Conservation (phyloP, 495 filamentous ascomycete species). For the Aspergillus affinis region DNA sequence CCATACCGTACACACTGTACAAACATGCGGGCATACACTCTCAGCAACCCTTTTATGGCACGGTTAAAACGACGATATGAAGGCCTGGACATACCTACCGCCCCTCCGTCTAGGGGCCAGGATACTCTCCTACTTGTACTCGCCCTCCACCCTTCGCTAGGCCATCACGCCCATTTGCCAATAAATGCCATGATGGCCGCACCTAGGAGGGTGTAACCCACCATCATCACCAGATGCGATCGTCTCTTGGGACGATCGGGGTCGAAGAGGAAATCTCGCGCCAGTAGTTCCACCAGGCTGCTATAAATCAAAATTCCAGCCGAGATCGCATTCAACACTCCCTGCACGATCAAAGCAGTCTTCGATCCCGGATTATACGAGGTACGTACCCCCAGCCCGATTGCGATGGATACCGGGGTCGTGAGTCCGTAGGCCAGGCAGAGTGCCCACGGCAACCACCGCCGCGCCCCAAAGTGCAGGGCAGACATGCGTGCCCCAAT, state of each 20-base stretch:
- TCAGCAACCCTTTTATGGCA: too few species aligned
- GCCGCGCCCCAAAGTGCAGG: conserved; percentile 44
- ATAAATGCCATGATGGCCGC: conserved; percentile 33
- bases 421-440: conserved; percentile 33
- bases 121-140: not conserved
- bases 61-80: too few species aligned
- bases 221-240: conserved; percentile 29
- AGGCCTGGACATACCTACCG: too few species aligned
- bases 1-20: too few species aligned
- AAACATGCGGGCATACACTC: too few species aligned
- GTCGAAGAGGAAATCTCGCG: conserved; percentile 38
- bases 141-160: not conserved
- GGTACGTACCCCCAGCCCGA: conserved; percentile 33
- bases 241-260: conserved; percentile 32
- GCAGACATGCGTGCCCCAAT: conserved; percentile 31
- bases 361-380: conserved; percentile 29
- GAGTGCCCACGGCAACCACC: conserved; percentile 34
- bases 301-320: conserved; percentile 38
- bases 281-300: conserved; percentile 36
- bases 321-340: conserved; percentile 33
- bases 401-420: conserved; percentile 35
- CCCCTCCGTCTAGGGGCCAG: too few species aligned
- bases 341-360: conserved; percentile 34
- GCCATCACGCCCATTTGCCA: conserved; percentile 33
- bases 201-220: conserved; percentile 26